Conservation (phyloP, 345 rosid genomes). For the Nasturtium officinale region DNA sequence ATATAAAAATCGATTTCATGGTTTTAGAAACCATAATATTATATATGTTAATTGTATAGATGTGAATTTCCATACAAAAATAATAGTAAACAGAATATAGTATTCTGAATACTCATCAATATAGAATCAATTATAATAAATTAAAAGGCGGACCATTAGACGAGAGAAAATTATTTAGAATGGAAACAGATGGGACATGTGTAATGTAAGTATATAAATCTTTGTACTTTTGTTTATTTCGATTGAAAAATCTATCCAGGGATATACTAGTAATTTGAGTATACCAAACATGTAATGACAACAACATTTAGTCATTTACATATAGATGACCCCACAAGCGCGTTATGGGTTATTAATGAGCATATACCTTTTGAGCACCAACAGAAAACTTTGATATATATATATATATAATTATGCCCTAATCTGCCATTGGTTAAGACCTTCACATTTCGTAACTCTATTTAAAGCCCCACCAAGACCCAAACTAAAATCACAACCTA, state of each 20-base stretch:
- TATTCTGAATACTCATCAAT: conserved; percentile 8
- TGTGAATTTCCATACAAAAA: not conserved
- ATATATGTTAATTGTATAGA: conserved; percentile 11
- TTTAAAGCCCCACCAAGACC: conserved; percentile 30
- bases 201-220: conserved; percentile 12
- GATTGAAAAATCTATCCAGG: not conserved
- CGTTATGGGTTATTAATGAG: conserved; percentile 12
- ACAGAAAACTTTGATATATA: not conserved
- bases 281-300: conserved; percentile 32
- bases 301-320: too few relatives aligned
- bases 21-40: not conserved
- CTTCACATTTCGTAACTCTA: conserved; percentile 24
- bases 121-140: not conserved
- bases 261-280: conserved; percentile 23
- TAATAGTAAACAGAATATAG: not conserved
- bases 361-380: conserved; percentile 36
- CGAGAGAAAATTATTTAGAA: not conserved
- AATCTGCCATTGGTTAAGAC: conserved; percentile 29
- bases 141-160: conserved; percentile 6
- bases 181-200: not conserved
- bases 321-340: conserved; percentile 31
- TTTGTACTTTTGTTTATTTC: conserved; percentile 7
- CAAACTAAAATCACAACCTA: conserved; percentile 31
- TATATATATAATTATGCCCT: conserved; percentile 1
- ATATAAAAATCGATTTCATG: not conserved